phyloP scores from a whole-genome alignment of 495 filamentous ascomycete species.

The Aspergillus egyptiacus region DNA sequence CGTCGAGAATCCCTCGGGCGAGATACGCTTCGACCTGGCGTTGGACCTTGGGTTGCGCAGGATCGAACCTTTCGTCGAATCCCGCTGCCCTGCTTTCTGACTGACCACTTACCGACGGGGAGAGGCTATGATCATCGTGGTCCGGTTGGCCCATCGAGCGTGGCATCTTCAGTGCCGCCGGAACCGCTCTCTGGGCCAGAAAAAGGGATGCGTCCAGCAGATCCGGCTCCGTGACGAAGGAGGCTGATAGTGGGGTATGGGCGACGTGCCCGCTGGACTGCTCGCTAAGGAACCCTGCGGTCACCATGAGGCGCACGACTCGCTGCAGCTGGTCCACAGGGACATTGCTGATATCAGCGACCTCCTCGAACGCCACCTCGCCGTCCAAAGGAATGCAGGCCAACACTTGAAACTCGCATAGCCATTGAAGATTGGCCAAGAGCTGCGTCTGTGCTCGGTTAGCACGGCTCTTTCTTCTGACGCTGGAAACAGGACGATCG shows the following conservation, averaged over 20 bases:
- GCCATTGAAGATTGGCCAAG: not conserved
- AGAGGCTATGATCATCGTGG: not conserved
- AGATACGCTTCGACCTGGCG: not conserved
- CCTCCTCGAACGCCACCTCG: not conserved
- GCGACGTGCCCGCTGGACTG: not conserved
- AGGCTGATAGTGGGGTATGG: not conserved
- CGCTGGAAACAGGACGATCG: not conserved
- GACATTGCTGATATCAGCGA: not conserved
- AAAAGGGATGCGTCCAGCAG: not conserved
- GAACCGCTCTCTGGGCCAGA: not conserved
- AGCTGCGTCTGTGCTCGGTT: not conserved
- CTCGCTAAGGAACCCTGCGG: not conserved
- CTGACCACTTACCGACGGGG: not conserved
- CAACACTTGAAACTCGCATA: not conserved
- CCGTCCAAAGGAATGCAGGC: not conserved
- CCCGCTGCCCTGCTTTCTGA: not conserved
- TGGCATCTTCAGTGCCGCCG: not conserved
- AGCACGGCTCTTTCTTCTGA: too few species aligned
- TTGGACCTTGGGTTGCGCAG: not conserved
- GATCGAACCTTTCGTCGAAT: not conserved
- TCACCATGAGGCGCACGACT: not conserved
- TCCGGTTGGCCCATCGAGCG: not conserved
- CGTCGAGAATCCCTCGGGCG: not conserved
- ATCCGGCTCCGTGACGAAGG: not conserved
- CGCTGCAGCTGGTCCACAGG: conserved; percentile 1